phyloP scores from a whole-genome alignment of 164 flowering plant genomes.

The Piper longum region DNA sequence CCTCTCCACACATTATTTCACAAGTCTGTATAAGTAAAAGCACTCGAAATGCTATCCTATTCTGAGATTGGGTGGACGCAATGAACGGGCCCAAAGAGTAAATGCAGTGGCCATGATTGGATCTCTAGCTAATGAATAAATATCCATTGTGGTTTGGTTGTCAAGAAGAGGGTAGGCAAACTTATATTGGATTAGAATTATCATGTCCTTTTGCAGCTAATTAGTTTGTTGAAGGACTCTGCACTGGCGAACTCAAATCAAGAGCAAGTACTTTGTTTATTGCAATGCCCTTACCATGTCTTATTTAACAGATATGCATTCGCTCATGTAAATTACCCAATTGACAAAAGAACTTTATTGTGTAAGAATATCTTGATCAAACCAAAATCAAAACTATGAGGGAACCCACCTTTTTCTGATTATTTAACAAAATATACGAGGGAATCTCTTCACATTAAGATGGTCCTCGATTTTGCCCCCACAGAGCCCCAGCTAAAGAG shows the following conservation, averaged over 20 bases:
- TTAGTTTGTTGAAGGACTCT: conserved; percentile 9
- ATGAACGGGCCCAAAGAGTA: neutral
- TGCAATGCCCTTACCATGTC: no score
- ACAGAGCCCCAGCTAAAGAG: no score
- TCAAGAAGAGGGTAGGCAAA: conserved; percentile 42
- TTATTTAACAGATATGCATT: no score
- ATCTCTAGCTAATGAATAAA: conserved; percentile 2
- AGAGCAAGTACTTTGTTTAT: no score
- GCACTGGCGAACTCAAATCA: neutral
- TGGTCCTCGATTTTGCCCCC: no score
- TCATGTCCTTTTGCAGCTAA: conserved; percentile 12
- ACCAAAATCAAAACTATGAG: no score
- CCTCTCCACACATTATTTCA: neutral
- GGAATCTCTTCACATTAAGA: no score
- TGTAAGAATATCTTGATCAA: no score
- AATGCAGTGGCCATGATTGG: neutral
- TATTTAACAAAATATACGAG: no score
- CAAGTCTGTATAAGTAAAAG: neutral
- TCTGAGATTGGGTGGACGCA: neutral
- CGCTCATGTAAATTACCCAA: no score
- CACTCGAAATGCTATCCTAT: neutral
- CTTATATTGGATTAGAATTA: conserved; percentile 25
- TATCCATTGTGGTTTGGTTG: conserved; percentile 21
- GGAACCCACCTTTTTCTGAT: no score
- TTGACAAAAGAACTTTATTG: no score